Evolutionary conservation across 176 grass and related monocot species (phyloP).

Genomic region (Luzula sylvatica): DNA sequence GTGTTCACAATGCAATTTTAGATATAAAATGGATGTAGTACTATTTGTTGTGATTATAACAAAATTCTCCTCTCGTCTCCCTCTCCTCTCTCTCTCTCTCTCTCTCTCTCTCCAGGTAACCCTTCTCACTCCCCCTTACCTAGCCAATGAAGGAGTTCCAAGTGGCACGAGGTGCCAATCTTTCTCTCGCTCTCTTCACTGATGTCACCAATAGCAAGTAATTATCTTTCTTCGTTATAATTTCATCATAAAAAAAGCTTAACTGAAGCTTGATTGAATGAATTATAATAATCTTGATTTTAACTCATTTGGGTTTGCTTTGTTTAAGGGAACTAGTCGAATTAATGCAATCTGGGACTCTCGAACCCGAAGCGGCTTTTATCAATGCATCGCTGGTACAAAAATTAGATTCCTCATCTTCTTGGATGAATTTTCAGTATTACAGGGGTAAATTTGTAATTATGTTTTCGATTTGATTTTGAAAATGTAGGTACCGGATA

Average conservation of each 20-base stretch:
- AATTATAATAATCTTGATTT: not conserved
- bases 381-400: slow-evolving; percentile 72
- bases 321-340: slow-evolving; percentile 54
- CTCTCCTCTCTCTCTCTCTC: not conserved
- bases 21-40: too few species aligned
- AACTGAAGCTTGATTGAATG: too few species aligned
- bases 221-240: not conserved
- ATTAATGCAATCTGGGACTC: slow-evolving; percentile 67
- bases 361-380: slow-evolving; percentile 68
- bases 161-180: slow-evolving; percentile 18
- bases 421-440: too few species aligned
- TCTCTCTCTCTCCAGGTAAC: too few species aligned
- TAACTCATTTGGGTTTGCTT: not conserved
- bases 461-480: not conserved
- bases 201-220: slow-evolving; percentile 77
- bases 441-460: not conserved
- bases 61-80: too few species aligned
- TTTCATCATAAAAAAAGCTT: not conserved
- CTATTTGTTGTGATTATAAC: too few species aligned
- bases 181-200: slow-evolving; percentile 57
- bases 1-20: too few species aligned
- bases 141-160: slow-evolving; percentile 46
- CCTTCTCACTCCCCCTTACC: not conserved
- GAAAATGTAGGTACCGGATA: slow-evolving; percentile 52
- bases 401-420: too few species aligned